phyloP scores from a whole-genome alignment of 768 basidiomycete species.

The Termitomyces sp. region DNA sequence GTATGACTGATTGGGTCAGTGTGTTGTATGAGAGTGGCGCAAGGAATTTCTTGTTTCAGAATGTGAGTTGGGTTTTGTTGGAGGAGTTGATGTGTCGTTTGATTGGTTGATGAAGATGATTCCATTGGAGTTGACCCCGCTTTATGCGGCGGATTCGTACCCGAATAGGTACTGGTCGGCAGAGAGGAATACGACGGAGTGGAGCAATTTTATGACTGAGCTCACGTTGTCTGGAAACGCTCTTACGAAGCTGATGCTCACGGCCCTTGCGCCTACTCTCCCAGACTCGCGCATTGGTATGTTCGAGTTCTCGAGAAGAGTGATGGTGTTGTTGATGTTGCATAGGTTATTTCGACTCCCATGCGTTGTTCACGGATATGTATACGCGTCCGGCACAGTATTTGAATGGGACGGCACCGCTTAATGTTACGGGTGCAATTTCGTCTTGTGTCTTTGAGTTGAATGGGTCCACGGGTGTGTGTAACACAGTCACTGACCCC shows the following conservation, averaged over 20 bases:
- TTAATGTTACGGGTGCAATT: slow-evolving; percentile 51
- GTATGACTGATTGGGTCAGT: slow-evolving; percentile 57
- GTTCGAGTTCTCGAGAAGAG: neutral
- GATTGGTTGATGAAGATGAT: slow-evolving; percentile 36
- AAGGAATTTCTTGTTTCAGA: slow-evolving; percentile 65
- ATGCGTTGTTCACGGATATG: slow-evolving; percentile 57
- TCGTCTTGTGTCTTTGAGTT: slow-evolving; percentile 38
- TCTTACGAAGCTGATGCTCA: slow-evolving; percentile 44
- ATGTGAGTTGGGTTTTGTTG: slow-evolving; percentile 33
- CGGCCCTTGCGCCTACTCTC: slow-evolving; percentile 40
- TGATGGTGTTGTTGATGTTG: neutral
- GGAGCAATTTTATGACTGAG: slow-evolving; percentile 52
- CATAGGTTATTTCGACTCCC: slow-evolving; percentile 55
- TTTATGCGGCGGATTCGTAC: slow-evolving; percentile 44
- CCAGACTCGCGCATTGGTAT: slow-evolving; percentile 54
- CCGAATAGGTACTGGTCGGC: slow-evolving; percentile 45
- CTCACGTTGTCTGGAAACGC: slow-evolving; percentile 45
- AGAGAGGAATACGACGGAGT: slow-evolving; percentile 48
- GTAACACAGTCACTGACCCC: slow-evolving; percentile 24
- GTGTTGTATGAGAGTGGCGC: slow-evolving; percentile 52
- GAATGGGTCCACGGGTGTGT: slow-evolving; percentile 19
- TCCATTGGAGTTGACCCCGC: slow-evolving; percentile 42
- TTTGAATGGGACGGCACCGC: slow-evolving; percentile 58
- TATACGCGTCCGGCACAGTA: slow-evolving; percentile 42
- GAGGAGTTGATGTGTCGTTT: neutral